phyloP scores from a whole-genome alignment of 331 rosid species.

The Rhamnella rubrinervis region DNA sequence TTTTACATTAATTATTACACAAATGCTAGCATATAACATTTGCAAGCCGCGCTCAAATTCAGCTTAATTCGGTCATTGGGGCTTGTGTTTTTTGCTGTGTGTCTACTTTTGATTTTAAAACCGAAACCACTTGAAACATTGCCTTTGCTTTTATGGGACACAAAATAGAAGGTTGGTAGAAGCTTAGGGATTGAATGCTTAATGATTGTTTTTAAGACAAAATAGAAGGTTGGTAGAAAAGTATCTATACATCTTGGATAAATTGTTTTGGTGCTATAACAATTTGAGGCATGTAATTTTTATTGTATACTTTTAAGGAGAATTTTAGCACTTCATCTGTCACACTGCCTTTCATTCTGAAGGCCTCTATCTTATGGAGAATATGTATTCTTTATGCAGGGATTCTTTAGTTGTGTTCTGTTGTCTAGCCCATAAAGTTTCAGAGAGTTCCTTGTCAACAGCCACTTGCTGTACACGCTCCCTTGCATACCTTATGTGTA shows the following conservation, averaged over 20 bases:
- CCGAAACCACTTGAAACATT: too few species aligned
- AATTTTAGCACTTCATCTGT: neutral
- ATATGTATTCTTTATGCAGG: conserved; percentile 44
- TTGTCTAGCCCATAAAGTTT: conserved; percentile 36
- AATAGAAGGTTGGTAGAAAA: too few species aligned
- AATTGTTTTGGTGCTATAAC: neutral
- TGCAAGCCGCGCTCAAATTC: too few species aligned
- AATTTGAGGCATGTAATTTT: neutral
- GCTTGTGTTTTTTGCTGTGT: too few species aligned
- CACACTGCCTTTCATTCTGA: neutral
- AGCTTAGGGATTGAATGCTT: too few species aligned
- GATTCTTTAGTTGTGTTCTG: conserved; percentile 27
- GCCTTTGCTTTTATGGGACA: too few species aligned
- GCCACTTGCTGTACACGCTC: conserved; percentile 21
- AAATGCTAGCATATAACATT: too few species aligned
- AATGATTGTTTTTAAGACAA: too few species aligned
- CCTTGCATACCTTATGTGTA: conserved; percentile 15
- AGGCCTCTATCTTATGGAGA: neutral
- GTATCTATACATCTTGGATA: too few species aligned
- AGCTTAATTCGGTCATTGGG: too few species aligned
- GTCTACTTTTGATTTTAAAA: too few species aligned
- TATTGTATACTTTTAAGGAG: neutral
- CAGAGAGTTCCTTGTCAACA: conserved; percentile 26
- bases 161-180: too few species aligned
- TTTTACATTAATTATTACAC: neutral